phyloP scores from a whole-genome alignment of 176 grass and related monocot species.

The Rhynchospora breviuscula region DNA sequence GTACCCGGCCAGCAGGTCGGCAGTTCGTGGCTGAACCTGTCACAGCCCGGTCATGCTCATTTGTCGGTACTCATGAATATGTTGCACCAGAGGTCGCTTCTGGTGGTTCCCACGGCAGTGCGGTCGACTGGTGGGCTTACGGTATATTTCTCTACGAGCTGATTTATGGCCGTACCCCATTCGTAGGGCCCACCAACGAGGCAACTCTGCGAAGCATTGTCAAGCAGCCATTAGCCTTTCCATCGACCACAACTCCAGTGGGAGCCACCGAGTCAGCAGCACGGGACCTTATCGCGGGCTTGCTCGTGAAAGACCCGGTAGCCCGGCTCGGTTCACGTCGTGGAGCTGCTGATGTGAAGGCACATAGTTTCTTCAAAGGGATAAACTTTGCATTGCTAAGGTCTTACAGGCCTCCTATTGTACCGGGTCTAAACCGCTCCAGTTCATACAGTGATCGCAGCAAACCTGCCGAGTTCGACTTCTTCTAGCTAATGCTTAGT shows the following conservation, averaged over 20 bases:
- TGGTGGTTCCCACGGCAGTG: constrained; percentile 71
- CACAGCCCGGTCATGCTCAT: constrained; percentile 65
- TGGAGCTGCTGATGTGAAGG: constrained; percentile 70
- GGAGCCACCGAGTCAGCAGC: constrained; percentile 25
- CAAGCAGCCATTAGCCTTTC: constrained; percentile 49
- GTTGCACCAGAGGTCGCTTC: constrained; percentile 76
- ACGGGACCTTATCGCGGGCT: constrained; percentile 60
- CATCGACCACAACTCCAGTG: not conserved
- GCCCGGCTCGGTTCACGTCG: constrained; percentile 49
- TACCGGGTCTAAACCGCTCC: constrained; percentile 38
- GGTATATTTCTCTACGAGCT: constrained; percentile 94
- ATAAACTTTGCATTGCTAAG: constrained; percentile 76
- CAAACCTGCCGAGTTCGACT: constrained; percentile 46
- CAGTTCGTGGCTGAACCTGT: constrained; percentile 82
- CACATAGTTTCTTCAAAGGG: constrained; percentile 78
- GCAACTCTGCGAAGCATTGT: constrained; percentile 81
- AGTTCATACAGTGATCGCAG: constrained; percentile 30
- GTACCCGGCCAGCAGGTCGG: not conserved
- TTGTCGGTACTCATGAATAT: constrained; percentile 97
- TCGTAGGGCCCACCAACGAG: constrained; percentile 54
- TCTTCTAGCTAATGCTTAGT: constrained; percentile 31
- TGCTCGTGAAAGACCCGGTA: constrained; percentile 68
- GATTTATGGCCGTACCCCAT: constrained; percentile 69
- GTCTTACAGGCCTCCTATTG: constrained; percentile 53
- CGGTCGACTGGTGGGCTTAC: constrained; percentile 97